These are phyloP conservation scores for Hortaea sp. DNA, from an alignment of 2,329 filamentous ascomycete genomes.

Conservation along the genomic window DNA sequence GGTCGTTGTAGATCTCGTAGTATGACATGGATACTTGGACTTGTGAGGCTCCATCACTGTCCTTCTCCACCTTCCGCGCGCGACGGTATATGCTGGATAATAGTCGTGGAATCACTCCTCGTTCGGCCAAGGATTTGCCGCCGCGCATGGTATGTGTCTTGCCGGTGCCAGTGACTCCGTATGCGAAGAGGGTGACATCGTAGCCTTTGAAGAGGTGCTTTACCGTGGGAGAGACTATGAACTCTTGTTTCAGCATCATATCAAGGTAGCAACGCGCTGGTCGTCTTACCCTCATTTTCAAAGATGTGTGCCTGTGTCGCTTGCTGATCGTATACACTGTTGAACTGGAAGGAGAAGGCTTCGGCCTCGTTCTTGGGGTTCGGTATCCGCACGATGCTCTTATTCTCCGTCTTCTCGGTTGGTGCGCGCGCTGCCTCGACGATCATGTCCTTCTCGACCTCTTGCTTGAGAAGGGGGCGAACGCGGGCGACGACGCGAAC, in stretches of 20 bases:
- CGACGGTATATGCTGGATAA: slow-evolving; percentile 66
- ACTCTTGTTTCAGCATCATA: slow-evolving; percentile 2
- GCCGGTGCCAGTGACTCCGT: slow-evolving; percentile 93
- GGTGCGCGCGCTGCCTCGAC: slow-evolving; percentile 57
- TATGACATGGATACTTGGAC: slow-evolving; percentile 80
- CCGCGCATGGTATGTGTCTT: slow-evolving; percentile 90
- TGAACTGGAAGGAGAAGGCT: slow-evolving; percentile 90
- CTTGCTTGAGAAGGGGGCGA: slow-evolving; percentile 70
- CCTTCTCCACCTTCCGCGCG: slow-evolving; percentile 26
- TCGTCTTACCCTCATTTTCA: slow-evolving; percentile 65
- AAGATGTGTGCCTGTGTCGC: slow-evolving; percentile 82
- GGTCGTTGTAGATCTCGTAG: slow-evolving; percentile 87
- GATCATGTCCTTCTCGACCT: slow-evolving; percentile 80
- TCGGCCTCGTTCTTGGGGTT: slow-evolving; percentile 88
- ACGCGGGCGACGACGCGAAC: slow-evolving; percentile 87
- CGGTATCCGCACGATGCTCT: slow-evolving; percentile 70
- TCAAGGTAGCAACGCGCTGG: too few species aligned
- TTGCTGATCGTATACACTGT: slow-evolving; percentile 74
- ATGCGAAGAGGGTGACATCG: slow-evolving; percentile 94
- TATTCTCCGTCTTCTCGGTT: slow-evolving; percentile 22
- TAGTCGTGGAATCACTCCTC: slow-evolving; percentile 51
- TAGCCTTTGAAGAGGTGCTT: slow-evolving; percentile 95
- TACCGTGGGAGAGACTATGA: slow-evolving; percentile 72
- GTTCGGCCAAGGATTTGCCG: slow-evolving; percentile 52
- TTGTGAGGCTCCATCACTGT: slow-evolving; percentile 50